Evolutionary conservation across 2,329 filamentous ascomycete genomes (phyloP), one percentile per base, ranked within the genome.

Genomic region (Sporothrix sp.): DNA sequence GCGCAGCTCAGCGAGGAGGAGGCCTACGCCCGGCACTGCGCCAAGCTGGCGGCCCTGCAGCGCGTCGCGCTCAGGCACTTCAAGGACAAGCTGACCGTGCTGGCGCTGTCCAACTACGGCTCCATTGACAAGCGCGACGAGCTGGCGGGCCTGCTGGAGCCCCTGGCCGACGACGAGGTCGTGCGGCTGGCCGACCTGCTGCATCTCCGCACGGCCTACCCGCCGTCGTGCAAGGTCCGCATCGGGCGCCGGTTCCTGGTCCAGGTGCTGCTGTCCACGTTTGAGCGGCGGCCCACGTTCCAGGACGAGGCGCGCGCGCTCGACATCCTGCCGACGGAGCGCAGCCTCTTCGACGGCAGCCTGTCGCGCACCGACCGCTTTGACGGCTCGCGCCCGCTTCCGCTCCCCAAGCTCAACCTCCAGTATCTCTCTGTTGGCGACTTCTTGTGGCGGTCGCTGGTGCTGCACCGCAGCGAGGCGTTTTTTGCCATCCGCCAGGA

Each of bases 351-450:
- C 61, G 88, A 96, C 53, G 74, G 75, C 46, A 80, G 81, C 23
- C 77, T 95, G 48, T 68, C 90, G 51, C 80, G 88, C 52, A 91
- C 91, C 51, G 90, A 96, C 60, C 75, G 74, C 7, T 97, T 96
- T 60, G 84, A 95, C 64, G 90, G 90, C 23, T 89, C 87, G 21
- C 80, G 80, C 43, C 90, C 93, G 5, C 73, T 98, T 52, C 87
- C 93, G 3, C 81, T 98, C 38, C 93, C 93, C 3, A 98, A 98
- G 64, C 69, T 97, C 40, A 98, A 96, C 59, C 71, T 98, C 25
- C 93, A 98, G 62, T 98, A 98, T 66, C 74, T 98, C 13, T 95
- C 90, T 3, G 81, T 95, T 46, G 89, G 89, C 3, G 93, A 98
- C 65, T 98, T 98, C 60, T 70, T 98, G n/a, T 98, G 90, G 89